Base-by-base conservation (phyloP, 1,284 basidiomycete species). In the Rugosomyces carneus region DNA sequence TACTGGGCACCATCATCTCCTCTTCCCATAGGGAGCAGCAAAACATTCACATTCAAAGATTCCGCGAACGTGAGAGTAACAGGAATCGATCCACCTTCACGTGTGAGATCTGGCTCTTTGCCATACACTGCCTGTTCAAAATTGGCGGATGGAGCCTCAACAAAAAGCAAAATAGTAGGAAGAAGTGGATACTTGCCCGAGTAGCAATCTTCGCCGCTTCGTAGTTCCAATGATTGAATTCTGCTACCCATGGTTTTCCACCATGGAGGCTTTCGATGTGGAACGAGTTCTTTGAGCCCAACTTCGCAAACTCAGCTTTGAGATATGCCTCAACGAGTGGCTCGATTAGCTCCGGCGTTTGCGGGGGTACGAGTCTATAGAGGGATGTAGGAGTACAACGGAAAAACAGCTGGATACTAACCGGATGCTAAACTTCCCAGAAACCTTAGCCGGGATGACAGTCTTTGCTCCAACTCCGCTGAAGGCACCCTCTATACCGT, bases 401-500 rank as follows among this genome's bases (percentile, higher is more conserved):
- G 37, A 26, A 15, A 31, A 3, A 13, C 29, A 13, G 29, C 19
- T 41, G 15, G 23, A 20, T 11, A 74, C 81, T 26, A 61, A 84
- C 73, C 93, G 87, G 62, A 97, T 88, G 57, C 89, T 93, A 73
- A 95, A 97, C 68, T 95, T 97, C 43, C 93, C 95, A 8, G 82
- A 73, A 21, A 98, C 92, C 49, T 84, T 84, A 29, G 90, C 89
- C 0, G 73, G 95, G 67, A 99, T 99, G 61, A 99, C 96, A 0
- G 95, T 99, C 80, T 96, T 96, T 37, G 80, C 83, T 5, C 91
- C 91, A 0, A 79, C 75, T 4, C 86, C 89, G 50, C 83, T 89
- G 74, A 98, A 98, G 3, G 94, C 96, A 46, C 96, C 95, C 67
- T 98, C 93, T 59, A 99, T 95, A 20, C 95, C 96, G 66, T 99